Evolutionary conservation across 2,329 filamentous ascomycete species (phyloP).

Genomic region (Colletotrichum euphorbiae): DNA sequence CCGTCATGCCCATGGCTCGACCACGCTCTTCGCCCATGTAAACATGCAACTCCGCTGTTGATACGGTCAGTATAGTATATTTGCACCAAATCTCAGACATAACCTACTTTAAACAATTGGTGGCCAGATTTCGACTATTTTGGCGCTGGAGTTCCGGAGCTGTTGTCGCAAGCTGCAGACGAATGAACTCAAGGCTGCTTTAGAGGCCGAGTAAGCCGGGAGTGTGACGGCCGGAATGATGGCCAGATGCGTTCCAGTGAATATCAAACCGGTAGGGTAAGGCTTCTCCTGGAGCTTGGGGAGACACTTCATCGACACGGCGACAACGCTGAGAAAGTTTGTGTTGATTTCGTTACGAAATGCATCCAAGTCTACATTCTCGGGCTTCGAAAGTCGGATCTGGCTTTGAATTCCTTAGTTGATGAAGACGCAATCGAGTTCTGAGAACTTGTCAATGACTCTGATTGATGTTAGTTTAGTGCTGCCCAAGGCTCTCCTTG

Average conservation of each 20-base stretch:
- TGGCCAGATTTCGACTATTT: conserved; percentile 54
- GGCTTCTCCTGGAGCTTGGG: conserved; percentile 43
- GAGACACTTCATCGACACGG: conserved; percentile 46
- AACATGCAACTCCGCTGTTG: conserved; percentile 42
- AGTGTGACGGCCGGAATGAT: conserved; percentile 51
- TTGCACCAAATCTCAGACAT: not conserved
- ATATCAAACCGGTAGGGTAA: conserved; percentile 32
- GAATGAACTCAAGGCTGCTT: conserved; percentile 57
- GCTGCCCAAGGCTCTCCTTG: conserved; percentile 83
- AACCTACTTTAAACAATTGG: conserved; percentile 48
- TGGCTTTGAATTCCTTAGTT: conserved; percentile 66
- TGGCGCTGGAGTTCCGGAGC: conserved; percentile 46
- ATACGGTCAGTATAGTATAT: conserved; percentile 42
- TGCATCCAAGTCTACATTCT: conserved; percentile 45
- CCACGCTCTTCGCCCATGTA: conserved; percentile 41
- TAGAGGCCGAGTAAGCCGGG: conserved; percentile 57
- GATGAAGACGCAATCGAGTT: conserved; percentile 67
- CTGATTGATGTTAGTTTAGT: not conserved
- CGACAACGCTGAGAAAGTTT: conserved; percentile 45
- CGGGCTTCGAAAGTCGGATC: conserved; percentile 52
- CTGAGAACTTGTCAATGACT: conserved; percentile 52
- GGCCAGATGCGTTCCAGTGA: conserved; percentile 41
- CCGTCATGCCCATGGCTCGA: conserved; percentile 39
- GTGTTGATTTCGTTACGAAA: conserved; percentile 46
- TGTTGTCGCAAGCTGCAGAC: conserved; percentile 51